A percentile compares a stretch with the other conserved stretches of the same genome.
These are phyloP conservation scores for Neurospora hispaniola DNA, from an alignment of 495 filamentous ascomycete species.

Conservation along the genomic window DNA sequence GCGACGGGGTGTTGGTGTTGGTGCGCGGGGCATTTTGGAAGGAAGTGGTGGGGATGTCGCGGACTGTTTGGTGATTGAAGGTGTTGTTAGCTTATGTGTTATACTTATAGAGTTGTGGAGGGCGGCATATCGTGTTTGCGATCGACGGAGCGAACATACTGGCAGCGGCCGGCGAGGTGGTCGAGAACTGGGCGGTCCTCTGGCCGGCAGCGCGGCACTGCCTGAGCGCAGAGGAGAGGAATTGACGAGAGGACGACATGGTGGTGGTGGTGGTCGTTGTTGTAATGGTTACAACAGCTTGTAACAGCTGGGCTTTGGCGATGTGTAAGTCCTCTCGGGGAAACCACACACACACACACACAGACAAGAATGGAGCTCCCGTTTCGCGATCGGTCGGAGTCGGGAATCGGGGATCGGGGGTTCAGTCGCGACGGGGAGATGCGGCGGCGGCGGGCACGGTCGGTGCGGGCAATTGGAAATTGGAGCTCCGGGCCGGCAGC, in stretches of 20 bases:
- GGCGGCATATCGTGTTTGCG: neutral
- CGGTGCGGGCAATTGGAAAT: neutral
- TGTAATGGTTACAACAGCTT: neutral
- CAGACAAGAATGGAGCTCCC: neutral
- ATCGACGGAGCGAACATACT: conserved; percentile 1
- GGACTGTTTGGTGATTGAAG: conserved; percentile 2
- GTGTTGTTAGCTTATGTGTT: conserved; percentile 1
- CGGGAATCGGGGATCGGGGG: neutral
- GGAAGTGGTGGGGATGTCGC: conserved; percentile 6
- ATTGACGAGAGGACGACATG: conserved; percentile 8
- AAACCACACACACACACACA: neutral
- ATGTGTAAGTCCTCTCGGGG: neutral
- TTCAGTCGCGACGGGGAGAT: neutral
- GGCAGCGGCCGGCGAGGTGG: conserved; percentile 2
- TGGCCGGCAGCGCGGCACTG: conserved; percentile 2
- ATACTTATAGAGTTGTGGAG: neutral
- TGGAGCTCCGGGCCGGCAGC: neutral
- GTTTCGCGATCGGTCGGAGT: neutral
- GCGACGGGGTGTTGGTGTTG: neutral
- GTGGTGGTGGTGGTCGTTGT: neutral
- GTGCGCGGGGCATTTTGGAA: conserved; percentile 6
- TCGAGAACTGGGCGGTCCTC: conserved; percentile 7
- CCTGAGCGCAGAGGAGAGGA: conserved; percentile 6
- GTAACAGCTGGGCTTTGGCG: neutral
- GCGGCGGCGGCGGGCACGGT: neutral